Percentiles rank a stretch among this genome's conserved stretches.
Conservation (phyloP, 768 basidiomycete genomes). For the Trichaptum fuscoviolaceum region DNA sequence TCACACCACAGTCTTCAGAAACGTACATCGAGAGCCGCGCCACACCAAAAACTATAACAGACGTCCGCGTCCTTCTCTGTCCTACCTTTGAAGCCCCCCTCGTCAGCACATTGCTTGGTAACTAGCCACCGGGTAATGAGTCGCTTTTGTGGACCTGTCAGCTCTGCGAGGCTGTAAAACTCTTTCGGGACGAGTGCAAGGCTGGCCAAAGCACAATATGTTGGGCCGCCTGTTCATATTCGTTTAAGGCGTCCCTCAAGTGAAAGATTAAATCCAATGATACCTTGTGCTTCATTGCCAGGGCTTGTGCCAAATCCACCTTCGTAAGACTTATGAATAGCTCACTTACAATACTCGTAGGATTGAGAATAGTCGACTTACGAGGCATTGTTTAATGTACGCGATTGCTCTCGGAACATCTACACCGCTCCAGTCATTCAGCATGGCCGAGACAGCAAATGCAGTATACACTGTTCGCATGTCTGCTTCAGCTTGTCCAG, state of each 20-base stretch:
- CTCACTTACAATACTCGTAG: conserved; percentile 10
- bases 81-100: conserved; percentile 84
- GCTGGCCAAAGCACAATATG: conserved; percentile 85
- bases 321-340: conserved; percentile 67
- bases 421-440: conserved; percentile 75
- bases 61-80: conserved; percentile 86
- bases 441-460: conserved; percentile 73
- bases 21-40: conserved; percentile 69
- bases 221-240: conserved; percentile 69
- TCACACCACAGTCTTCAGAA: background rate
- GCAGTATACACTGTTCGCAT: conserved; percentile 84
- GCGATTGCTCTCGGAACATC: conserved; percentile 52
- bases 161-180: conserved; percentile 17
- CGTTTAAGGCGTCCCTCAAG: background rate
- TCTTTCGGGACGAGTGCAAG: conserved; percentile 43
- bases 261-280: conserved; percentile 9
- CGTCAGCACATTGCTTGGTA: conserved; percentile 55
- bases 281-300: conserved; percentile 81
- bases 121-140: conserved; percentile 73
- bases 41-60: conserved; percentile 97
- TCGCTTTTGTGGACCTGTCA: conserved; percentile 36
- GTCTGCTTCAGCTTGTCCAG: conserved; percentile 69
- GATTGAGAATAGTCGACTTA: conserved; percentile 30
- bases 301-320: conserved; percentile 88
- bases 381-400: conserved; percentile 71